Conservation (phyloP, 768 basidiomycete species). For the Symmetrospora coprosmae region DNA sequence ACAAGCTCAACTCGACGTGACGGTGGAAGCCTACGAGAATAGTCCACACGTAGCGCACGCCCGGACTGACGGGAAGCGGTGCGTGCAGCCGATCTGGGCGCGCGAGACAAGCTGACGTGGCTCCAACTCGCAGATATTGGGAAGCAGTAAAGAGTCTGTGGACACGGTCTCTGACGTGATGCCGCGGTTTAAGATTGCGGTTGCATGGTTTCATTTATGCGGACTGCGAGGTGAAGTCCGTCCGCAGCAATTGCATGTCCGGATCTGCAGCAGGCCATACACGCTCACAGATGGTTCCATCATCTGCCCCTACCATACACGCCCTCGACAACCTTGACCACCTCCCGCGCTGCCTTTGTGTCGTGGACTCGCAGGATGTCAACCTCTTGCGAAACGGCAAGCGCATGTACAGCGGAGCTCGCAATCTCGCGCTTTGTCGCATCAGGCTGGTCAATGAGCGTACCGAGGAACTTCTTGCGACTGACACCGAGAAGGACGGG, state of each 20-base stretch:
- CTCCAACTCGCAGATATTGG: not conserved
- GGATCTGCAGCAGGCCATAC: too few relatives aligned
- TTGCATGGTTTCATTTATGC: too few relatives aligned
- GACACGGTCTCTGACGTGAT: too few relatives aligned
- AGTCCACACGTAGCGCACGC: constrained; percentile 18
- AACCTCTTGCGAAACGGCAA: constrained; percentile 59
- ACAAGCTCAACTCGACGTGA: not conserved
- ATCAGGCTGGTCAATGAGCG: constrained; percentile 47
- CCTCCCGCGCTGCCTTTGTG: constrained; percentile 56
- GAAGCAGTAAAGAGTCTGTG: not conserved
- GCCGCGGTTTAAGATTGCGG: too few relatives aligned
- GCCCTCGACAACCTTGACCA: constrained; percentile 51
- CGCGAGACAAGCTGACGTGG: not conserved
- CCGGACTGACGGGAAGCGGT: constrained; percentile 2
- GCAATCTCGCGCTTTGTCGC: constrained; percentile 61
- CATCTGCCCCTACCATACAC: constrained; percentile 43
- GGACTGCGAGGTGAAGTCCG: too few relatives aligned
- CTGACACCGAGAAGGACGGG: constrained; percentile 59
- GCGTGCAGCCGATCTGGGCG: not conserved
- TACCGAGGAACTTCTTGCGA: constrained; percentile 69
- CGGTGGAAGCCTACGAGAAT: not conserved
- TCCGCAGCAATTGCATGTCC: too few relatives aligned
- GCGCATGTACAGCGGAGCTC: constrained; percentile 61
- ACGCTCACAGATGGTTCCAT: not conserved
- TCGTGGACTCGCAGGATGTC: constrained; percentile 72